Evolutionary conservation across 768 basidiomycete species (phyloP).

Genomic region (Gloeopeniophorella convolvens): DNA sequence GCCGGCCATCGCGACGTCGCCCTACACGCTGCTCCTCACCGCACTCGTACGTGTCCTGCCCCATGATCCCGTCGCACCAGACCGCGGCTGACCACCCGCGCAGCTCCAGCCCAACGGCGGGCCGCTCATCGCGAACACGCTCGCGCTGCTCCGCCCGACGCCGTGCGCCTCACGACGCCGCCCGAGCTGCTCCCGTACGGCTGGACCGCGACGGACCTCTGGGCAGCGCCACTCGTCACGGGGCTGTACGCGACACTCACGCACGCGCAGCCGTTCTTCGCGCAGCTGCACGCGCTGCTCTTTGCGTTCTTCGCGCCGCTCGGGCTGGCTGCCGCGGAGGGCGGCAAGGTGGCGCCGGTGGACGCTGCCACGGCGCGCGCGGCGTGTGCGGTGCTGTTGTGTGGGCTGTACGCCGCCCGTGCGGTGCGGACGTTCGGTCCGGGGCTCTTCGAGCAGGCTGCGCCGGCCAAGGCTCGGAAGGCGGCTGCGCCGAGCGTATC

Average conservation of each 20-base stretch:
- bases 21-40: conserved; percentile 15
- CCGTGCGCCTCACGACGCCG: conserved; percentile 65
- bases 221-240: conserved; percentile 77
- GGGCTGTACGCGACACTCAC: conserved; percentile 77
- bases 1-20: conserved; percentile 11
- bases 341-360: conserved; percentile 35
- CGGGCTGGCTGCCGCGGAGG: neutral
- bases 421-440: conserved; percentile 56
- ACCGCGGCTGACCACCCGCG: neutral
- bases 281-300: conserved; percentile 17
- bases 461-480: neutral
- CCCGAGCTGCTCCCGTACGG: conserved; percentile 76
- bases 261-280: conserved; percentile 76
- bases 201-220: conserved; percentile 81
- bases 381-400: conserved; percentile 61
- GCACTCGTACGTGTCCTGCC: conserved; percentile 8
- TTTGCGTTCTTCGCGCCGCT: conserved; percentile 19
- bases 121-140: conserved; percentile 70
- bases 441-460: neutral
- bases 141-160: conserved; percentile 70
- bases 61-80: neutral
- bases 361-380: conserved; percentile 64
- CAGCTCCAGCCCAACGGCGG: conserved; percentile 39
- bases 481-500: no score
- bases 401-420: conserved; percentile 53